These are phyloP conservation scores for Parietaria judaica DNA, from an alignment of 306 rosid genomes.

Conservation along the genomic window DNA sequence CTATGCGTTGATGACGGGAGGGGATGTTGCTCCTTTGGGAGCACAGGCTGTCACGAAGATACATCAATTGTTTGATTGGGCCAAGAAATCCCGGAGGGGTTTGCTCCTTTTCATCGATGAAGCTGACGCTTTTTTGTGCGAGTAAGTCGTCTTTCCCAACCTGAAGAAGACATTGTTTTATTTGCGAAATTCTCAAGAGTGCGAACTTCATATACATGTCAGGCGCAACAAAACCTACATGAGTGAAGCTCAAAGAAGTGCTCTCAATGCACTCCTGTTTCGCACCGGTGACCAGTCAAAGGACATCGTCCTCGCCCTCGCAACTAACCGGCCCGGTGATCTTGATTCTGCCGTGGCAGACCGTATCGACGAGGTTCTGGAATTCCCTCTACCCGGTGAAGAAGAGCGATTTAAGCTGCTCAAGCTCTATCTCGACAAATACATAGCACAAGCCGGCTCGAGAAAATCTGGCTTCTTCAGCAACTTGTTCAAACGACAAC, in stretches of 20 bases:
- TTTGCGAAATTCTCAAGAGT: neutral
- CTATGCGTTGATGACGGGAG: constrained; percentile 98
- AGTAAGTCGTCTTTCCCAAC: constrained; percentile 40
- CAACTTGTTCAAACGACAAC: constrained; percentile 51
- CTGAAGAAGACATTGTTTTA: neutral
- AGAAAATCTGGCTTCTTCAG: constrained; percentile 51
- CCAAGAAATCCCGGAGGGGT: constrained; percentile 79
- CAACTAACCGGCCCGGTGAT: constrained; percentile 95
- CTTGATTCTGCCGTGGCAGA: constrained; percentile 95
- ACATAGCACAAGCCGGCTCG: constrained; percentile 68
- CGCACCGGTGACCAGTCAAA: constrained; percentile 98
- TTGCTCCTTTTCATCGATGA: constrained; percentile 93
- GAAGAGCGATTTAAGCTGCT: constrained; percentile 77
- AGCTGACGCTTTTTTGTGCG: constrained; percentile 99
- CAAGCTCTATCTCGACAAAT: constrained; percentile 81
- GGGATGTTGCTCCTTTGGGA: constrained; percentile 96
- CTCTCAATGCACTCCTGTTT: constrained; percentile 91
- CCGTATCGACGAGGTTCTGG: constrained; percentile 92
- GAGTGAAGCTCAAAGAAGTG: constrained; percentile 99
- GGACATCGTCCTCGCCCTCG: constrained; percentile 96
- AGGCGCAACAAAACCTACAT: constrained; percentile 95
- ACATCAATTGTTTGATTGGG: constrained; percentile 94
- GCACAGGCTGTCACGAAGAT: constrained; percentile 97
- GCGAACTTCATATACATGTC: constrained; percentile 30
- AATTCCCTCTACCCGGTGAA: constrained; percentile 92